phyloP scores from a whole-genome alignment of 129 eudicot genomes.

The Pulicaria dysenterica region DNA sequence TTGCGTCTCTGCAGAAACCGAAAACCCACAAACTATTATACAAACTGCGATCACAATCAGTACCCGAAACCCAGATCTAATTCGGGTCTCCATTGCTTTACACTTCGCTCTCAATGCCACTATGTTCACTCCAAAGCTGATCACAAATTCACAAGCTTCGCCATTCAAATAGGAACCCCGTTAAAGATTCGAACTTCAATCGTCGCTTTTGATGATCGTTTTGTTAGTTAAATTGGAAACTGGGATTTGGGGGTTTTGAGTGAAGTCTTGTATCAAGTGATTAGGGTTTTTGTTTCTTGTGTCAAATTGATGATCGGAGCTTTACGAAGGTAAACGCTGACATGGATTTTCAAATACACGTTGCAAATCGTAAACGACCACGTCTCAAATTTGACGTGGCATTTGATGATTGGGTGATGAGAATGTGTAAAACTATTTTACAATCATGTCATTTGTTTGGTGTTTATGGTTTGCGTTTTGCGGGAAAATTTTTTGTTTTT shows the following conservation, averaged over 20 bases:
- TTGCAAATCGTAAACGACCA: conserved; percentile 7
- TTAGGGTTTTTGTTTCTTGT: conserved; percentile 26
- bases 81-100: conserved; percentile 51
- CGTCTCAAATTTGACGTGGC: conserved; percentile 39
- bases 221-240: neutral
- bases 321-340: conserved; percentile 28
- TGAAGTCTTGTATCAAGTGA: conserved; percentile 20
- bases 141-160: conserved; percentile 37
- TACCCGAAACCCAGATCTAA: conserved; percentile 63
- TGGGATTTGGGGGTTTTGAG: conserved; percentile 22
- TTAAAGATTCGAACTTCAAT: conserved; percentile 33
- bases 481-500: too few species aligned
- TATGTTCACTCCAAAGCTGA: conserved; percentile 15
- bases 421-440: too few species aligned
- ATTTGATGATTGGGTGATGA: conserved; percentile 27
- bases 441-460: too few species aligned
- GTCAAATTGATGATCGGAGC: conserved; percentile 11
- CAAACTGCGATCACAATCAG: conserved; percentile 40
- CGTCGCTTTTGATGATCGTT: neutral
- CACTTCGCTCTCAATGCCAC: conserved; percentile 20
- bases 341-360: conserved; percentile 23
- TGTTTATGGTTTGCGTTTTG: too few species aligned
- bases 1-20: conserved; percentile 53
- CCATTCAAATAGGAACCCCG: conserved; percentile 30
- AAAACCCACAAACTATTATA: conserved; percentile 42